A percentile compares a stretch with the other conserved stretches of the same genome.
These are phyloP conservation scores for Leishmania guyanensis DNA, from an alignment of 208 protist species.

Conservation along the genomic window DNA sequence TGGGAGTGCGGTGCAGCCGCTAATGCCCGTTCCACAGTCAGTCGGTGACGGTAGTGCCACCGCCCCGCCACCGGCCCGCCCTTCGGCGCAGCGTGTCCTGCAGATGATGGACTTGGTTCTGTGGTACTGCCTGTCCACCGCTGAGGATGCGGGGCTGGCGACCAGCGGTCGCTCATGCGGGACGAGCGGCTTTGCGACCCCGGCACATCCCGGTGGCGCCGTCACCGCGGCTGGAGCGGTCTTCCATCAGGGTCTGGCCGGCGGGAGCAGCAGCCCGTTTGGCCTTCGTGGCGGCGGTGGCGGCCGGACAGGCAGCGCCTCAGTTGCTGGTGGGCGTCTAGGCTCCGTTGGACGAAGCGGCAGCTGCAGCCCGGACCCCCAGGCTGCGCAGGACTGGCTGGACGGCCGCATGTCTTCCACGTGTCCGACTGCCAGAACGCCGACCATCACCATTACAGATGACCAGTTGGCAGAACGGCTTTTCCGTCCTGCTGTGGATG, in stretches of 20 bases:
- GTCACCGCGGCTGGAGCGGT: neutral
- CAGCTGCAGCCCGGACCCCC: constrained; percentile 28
- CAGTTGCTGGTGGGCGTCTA: neutral
- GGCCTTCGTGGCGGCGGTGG: constrained; percentile 4
- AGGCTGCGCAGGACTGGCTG: constrained; percentile 32
- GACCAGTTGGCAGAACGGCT: constrained; percentile 49
- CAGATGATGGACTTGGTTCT: constrained; percentile 39
- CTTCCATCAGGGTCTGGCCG: constrained; percentile 2
- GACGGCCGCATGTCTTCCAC: constrained; percentile 45
- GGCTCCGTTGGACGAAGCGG: constrained; percentile 10
- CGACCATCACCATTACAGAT: constrained; percentile 17
- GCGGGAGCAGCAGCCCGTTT: constrained; percentile 27
- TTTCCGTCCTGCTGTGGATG: constrained; percentile 41
- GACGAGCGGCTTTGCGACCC: constrained; percentile 28
- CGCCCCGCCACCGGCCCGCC: neutral
- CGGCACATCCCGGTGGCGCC: constrained; percentile 13
- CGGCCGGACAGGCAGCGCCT: neutral
- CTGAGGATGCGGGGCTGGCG: constrained; percentile 26
- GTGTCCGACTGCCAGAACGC: constrained; percentile 4
- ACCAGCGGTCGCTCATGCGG: constrained; percentile 18
- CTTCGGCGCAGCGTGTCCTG: constrained; percentile 9
- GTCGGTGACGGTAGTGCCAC: neutral
- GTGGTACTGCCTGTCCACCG: constrained; percentile 63
- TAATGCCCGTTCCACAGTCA: neutral
- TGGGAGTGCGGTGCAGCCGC: neutral